These are phyloP conservation scores for Reutealis trisperma DNA, from an alignment of 345 rosid species.

Conservation along the genomic window DNA sequence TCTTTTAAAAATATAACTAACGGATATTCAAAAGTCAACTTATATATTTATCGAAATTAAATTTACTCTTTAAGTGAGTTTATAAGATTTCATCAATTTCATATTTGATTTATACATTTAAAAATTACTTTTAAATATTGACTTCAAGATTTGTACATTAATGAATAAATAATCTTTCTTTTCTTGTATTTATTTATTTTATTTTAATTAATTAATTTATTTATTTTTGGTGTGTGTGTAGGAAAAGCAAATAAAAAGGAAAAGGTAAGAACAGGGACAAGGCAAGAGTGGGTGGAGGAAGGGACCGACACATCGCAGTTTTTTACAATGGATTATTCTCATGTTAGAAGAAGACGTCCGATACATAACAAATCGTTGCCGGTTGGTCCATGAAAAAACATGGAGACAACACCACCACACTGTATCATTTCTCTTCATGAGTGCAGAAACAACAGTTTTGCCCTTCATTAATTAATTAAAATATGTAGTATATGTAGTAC, in stretches of 20 bases:
- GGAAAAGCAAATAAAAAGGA: slow-evolving; percentile 31
- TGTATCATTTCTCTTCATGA: too few relatives aligned
- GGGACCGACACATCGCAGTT: slow-evolving; percentile 36
- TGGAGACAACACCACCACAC: not conserved
- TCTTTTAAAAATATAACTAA: too few relatives aligned
- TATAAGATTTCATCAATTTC: too few relatives aligned
- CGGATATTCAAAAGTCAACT: too few relatives aligned
- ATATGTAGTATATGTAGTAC: too few relatives aligned
- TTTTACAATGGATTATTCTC: slow-evolving; percentile 74
- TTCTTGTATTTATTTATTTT: not conserved
- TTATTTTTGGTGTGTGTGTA: slow-evolving; percentile 6
- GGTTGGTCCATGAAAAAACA: slow-evolving; percentile 41
- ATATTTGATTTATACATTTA: too few relatives aligned
- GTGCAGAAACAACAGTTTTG: slow-evolving; percentile 20
- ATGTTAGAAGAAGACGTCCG: slow-evolving; percentile 64
- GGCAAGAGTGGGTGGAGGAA: slow-evolving; percentile 39
- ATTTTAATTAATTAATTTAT: too few relatives aligned
- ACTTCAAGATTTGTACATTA: too few relatives aligned
- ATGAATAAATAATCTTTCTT: not conserved
- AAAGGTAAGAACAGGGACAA: slow-evolving; percentile 34
- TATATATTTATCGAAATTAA: too few relatives aligned
- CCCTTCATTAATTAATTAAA: not conserved
- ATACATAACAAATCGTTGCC: slow-evolving; percentile 78
- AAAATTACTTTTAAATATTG: too few relatives aligned
- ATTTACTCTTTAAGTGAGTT: too few relatives aligned